Conservation (phyloP, 2,329 filamentous ascomycete species). For the Xylaria sp. region DNA sequence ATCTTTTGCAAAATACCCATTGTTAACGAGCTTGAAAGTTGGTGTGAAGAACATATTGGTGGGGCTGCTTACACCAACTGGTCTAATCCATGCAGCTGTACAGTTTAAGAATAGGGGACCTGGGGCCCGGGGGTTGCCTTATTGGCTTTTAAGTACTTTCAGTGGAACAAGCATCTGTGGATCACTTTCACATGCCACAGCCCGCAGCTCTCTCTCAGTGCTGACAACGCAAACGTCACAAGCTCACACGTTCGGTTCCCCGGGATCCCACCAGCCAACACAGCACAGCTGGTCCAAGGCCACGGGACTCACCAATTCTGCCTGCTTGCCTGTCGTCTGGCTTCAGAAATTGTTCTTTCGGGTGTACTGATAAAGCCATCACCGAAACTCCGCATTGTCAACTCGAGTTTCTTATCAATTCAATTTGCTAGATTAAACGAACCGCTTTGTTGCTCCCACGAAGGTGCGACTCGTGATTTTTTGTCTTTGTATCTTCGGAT, state of each 20-base stretch:
- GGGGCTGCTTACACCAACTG: not conserved
- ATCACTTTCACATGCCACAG: constrained; percentile 43
- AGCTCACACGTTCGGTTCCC: constrained; percentile 23
- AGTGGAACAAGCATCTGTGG: constrained; percentile 16
- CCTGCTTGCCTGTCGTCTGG: not conserved
- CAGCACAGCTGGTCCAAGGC: not conserved
- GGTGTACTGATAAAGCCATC: constrained; percentile 10
- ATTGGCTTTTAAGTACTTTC: not conserved
- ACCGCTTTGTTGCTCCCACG: constrained; percentile 21
- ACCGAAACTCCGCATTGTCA: not conserved
- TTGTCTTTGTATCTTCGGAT: constrained; percentile 17
- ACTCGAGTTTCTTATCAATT: not conserved
- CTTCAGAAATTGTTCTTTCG: not conserved
- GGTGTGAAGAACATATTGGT: not conserved
- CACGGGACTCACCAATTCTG: constrained; percentile 4
- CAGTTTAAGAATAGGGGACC: not conserved
- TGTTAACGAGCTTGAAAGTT: not conserved
- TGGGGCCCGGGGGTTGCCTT: constrained; percentile 8
- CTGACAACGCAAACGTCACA: constrained; percentile 38
- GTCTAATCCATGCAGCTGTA: not conserved
- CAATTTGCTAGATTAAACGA: not conserved
- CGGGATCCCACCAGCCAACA: constrained; percentile 14
- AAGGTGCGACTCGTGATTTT: not conserved
- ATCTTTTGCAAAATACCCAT: not conserved
- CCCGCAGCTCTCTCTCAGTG: not conserved